Evolutionary conservation across 208 protist genomes (phyloP).

Genomic region (Naegleria fowleri): DNA sequence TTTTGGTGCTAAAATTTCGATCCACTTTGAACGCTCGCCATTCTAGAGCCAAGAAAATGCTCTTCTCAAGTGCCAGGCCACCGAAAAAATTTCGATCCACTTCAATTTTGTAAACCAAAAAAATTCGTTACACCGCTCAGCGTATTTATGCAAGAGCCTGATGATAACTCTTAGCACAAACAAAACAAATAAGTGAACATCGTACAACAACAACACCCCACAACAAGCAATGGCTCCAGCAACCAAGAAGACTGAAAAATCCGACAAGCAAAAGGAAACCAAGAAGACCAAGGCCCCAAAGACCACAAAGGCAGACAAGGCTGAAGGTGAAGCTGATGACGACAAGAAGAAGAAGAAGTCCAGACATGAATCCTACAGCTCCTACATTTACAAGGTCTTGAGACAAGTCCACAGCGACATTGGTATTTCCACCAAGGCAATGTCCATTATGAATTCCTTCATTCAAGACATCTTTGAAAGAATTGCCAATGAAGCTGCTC

Average conservation of each 20-base stretch:
- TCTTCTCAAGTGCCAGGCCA: no score
- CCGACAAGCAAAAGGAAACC: background rate
- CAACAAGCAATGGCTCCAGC: background rate
- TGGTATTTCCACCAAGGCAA: slow-evolving; percentile 73
- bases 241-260: background rate
- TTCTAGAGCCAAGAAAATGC: no score
- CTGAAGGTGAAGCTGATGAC: background rate
- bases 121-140: background rate
- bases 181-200: background rate
- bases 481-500: slow-evolving; percentile 68
- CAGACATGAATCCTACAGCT: background rate
- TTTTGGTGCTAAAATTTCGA: background rate
- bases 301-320: background rate
- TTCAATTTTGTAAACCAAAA: background rate
- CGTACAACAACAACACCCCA: background rate
- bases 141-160: background rate
- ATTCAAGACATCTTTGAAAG: slow-evolving; percentile 82
- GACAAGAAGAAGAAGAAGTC: slow-evolving; percentile 20
- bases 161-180: background rate
- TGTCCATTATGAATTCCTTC: slow-evolving; percentile 91
- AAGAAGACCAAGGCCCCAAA: background rate
- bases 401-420: slow-evolving; percentile 24
- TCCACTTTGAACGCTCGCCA: background rate
- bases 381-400: slow-evolving; percentile 32
- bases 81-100: no score